Percentiles rank a stretch among this genome's conserved stretches.
These are phyloP conservation scores for Cicer chorassanicum DNA, from an alignment of 306 rosid genomes.

Conservation along the genomic window DNA sequence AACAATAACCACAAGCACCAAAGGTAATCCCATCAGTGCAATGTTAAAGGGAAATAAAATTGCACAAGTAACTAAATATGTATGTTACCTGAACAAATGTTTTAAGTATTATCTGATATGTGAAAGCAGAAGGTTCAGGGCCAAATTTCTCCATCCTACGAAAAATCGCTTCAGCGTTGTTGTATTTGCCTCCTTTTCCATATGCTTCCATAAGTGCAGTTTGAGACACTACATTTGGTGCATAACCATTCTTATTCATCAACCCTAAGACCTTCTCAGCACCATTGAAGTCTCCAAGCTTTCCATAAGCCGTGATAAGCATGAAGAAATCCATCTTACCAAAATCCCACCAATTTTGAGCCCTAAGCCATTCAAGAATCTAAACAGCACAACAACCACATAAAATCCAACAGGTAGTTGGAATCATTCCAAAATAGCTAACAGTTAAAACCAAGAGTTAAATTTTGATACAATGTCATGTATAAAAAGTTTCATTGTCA, in stretches of 20 bases:
- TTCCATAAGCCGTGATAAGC: slow-evolving; percentile 97
- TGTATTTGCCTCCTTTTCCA: slow-evolving; percentile 78
- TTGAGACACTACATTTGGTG: slow-evolving; percentile 77
- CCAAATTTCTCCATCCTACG: slow-evolving; percentile 86
- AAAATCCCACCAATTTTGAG: slow-evolving; percentile 90
- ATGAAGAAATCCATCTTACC: slow-evolving; percentile 85
- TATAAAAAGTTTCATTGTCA: too few relatives aligned
- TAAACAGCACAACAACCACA: slow-evolving; percentile 47
- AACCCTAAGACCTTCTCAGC: slow-evolving; percentile 73
- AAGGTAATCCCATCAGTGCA: neutral
- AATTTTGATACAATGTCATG: too few relatives aligned
- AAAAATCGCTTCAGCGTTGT: slow-evolving; percentile 91
- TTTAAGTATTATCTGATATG: slow-evolving; percentile 88
- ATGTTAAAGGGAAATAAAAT: slow-evolving; percentile 12
- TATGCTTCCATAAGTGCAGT: slow-evolving; percentile 99
- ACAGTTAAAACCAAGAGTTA: too few relatives aligned
- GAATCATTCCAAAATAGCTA: neutral
- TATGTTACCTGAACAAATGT: slow-evolving; percentile 72
- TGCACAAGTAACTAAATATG: neutral
- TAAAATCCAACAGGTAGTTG: neutral
- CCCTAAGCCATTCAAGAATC: slow-evolving; percentile 91
- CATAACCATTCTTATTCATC: slow-evolving; percentile 76
- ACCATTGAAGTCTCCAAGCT: slow-evolving; percentile 76
- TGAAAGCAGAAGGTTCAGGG: slow-evolving; percentile 90
- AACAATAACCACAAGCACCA: neutral